These are phyloP conservation scores for Persicaria maculosa DNA, from an alignment of 148 eudicot species.

Conservation along the genomic window DNA sequence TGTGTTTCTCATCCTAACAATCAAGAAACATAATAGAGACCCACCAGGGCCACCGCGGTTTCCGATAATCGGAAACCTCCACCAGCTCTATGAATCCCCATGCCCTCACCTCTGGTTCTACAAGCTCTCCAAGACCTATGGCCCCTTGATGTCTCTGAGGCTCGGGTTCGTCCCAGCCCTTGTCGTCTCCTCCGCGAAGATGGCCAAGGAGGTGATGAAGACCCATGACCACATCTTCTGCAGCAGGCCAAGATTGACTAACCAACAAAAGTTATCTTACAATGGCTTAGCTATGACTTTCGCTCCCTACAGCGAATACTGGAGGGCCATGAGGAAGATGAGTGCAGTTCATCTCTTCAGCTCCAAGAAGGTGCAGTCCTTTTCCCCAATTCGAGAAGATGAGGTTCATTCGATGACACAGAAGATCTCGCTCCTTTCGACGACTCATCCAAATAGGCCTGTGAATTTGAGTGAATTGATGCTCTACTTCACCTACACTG, in stretches of 20 bases:
- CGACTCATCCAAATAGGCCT: background rate
- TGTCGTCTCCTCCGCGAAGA: slow-evolving; percentile 18
- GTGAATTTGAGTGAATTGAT: slow-evolving; percentile 23
- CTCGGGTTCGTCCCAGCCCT: slow-evolving; percentile 14
- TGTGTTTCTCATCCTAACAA: no score
- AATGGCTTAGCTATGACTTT: slow-evolving; percentile 19
- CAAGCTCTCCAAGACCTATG: slow-evolving; percentile 24
- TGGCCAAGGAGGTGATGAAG: slow-evolving; percentile 21
- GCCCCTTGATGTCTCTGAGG: slow-evolving; percentile 20
- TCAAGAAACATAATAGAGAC: no score
- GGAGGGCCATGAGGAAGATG: slow-evolving; percentile 18
- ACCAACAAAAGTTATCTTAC: slow-evolving; percentile 17
- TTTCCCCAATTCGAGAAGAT: slow-evolving; percentile 15
- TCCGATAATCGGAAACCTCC: slow-evolving; percentile 26
- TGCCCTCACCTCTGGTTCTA: slow-evolving; percentile 19
- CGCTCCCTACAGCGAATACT: slow-evolving; percentile 16
- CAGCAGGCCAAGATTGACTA: slow-evolving; percentile 13
- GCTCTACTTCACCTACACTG: slow-evolving; percentile 7
- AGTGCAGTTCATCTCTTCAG: slow-evolving; percentile 23
- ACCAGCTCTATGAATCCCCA: slow-evolving; percentile 11
- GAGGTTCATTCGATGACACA: slow-evolving; percentile 19
- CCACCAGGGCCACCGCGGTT: slow-evolving; percentile 30
- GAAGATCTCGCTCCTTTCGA: slow-evolving; percentile 17
- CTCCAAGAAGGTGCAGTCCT: slow-evolving; percentile 21
- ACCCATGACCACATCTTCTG: slow-evolving; percentile 24